Percentiles rank a stretch among this genome's conserved stretches.
Conservation (phyloP, 2,329 filamentous ascomycete species). For the Colletotrichum caudatum region DNA sequence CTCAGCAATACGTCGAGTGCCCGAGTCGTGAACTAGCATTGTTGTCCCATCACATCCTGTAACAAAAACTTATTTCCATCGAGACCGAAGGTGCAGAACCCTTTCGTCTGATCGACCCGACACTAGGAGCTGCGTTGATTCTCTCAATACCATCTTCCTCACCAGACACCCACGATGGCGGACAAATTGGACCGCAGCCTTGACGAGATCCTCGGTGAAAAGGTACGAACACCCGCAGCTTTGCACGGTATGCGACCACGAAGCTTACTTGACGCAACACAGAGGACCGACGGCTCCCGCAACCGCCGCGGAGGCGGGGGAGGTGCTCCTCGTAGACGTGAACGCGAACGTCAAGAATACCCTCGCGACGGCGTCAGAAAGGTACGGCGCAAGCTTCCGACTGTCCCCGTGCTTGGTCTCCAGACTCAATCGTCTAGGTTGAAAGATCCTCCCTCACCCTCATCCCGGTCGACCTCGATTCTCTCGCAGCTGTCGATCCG, state of each 20-base stretch:
- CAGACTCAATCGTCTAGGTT: slow-evolving; percentile 37
- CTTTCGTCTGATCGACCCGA: background rate
- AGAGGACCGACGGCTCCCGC: slow-evolving; percentile 51
- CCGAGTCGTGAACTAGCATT: slow-evolving; percentile 13
- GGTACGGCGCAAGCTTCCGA: slow-evolving; percentile 62
- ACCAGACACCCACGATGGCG: slow-evolving; percentile 46
- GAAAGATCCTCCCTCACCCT: slow-evolving; percentile 35
- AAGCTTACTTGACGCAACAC: slow-evolving; percentile 28
- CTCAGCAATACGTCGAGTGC: slow-evolving; percentile 8
- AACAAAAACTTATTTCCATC: slow-evolving; percentile 18
- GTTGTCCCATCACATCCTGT: slow-evolving; percentile 30
- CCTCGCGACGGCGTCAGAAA: slow-evolving; percentile 92
- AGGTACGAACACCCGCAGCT: slow-evolving; percentile 52
- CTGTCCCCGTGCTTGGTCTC: slow-evolving; percentile 10
- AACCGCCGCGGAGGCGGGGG: slow-evolving; percentile 50
- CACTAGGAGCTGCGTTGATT: background rate
- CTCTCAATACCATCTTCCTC: background rate
- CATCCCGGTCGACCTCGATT: slow-evolving; percentile 43
- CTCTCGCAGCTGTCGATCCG: slow-evolving; percentile 21
- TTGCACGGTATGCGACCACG: slow-evolving; percentile 27
- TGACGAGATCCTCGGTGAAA: slow-evolving; percentile 68
- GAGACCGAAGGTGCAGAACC: slow-evolving; percentile 1
- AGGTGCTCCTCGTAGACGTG: slow-evolving; percentile 43
- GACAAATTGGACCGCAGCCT: slow-evolving; percentile 66
- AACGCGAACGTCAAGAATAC: slow-evolving; percentile 59